phyloP scores from a whole-genome alignment of 139 green algal genomes.

The Chlamydomonas incerta region DNA sequence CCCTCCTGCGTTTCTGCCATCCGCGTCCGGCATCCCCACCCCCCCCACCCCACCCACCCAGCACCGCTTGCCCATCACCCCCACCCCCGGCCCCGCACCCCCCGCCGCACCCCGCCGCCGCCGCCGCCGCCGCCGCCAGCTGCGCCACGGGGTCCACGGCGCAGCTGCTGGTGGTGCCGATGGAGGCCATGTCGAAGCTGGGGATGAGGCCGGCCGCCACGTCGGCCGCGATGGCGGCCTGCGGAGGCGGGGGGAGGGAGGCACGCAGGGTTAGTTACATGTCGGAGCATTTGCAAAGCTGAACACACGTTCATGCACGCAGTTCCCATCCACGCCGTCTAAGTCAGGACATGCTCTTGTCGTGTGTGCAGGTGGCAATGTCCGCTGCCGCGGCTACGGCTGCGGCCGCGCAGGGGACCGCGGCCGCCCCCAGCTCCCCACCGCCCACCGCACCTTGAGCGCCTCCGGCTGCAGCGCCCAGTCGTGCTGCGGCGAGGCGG shows the following conservation, averaged over 20 bases:
- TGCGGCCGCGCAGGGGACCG: too few relatives aligned
- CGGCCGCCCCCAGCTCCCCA: neutral
- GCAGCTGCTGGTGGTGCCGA: slow-evolving; percentile 83
- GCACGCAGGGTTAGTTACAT: too few relatives aligned
- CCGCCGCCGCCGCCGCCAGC: neutral
- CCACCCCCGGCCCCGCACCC: neutral
- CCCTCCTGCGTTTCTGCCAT: too few relatives aligned
- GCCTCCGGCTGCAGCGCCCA: slow-evolving; percentile 69
- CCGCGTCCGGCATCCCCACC: too few relatives aligned
- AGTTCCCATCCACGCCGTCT: too few relatives aligned
- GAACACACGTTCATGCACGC: too few relatives aligned
- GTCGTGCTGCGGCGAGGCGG: slow-evolving; percentile 43
- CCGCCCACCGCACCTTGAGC: slow-evolving; percentile 46
- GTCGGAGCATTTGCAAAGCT: too few relatives aligned
- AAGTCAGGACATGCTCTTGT: too few relatives aligned
- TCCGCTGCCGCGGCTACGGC: too few relatives aligned
- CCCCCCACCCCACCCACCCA: too few relatives aligned
- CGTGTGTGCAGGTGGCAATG: too few relatives aligned
- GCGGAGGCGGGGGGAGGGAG: neutral
- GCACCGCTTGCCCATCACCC: neutral
- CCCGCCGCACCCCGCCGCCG: too few relatives aligned
- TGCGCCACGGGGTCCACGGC: slow-evolving; percentile 16
- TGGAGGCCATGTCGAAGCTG: slow-evolving; percentile 78
- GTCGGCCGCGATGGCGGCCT: slow-evolving; percentile 70
- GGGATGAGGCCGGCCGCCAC: slow-evolving; percentile 72